Evolutionary conservation across 768 basidiomycete species (phyloP), one percentile per base, ranked within the genome.

Genomic region (Naganishia vishniacii): DNA sequence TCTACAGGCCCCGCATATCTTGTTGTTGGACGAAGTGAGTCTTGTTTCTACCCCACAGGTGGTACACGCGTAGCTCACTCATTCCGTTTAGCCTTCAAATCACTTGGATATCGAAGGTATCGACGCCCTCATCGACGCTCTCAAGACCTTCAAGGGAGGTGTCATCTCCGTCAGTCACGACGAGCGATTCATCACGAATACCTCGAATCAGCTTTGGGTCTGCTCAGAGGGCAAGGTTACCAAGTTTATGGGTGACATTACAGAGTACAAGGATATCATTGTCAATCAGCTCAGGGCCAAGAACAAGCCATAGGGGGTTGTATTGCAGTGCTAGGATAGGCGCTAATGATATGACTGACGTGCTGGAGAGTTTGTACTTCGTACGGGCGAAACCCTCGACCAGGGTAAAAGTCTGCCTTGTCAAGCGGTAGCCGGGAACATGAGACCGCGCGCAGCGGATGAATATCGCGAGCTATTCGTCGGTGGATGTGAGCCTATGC

Each of bases 51-150:
- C n/a, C n/a, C n/a, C n/a, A n/a, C 32, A 47, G 29, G 15, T 1
- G 9, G 13, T 53, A 28, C 18, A 29, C 8, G 18, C 20, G 15
- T 20, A 7, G 48, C 66, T 65, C 40, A 64, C 41, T 20, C 32
- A 18, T 46, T 34, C 13, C n/a, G 34, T 49, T 26, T 68, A 88
- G 87, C 91, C 91, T 62, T 91, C 91, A 71, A 94, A 94, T 81
- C 93, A 94, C 79, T 80, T 93, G 73, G 92, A 94, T 87, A 91
- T 93, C n/a, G 73, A 89, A 85, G 94, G 94, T 83, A 82, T 97
- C 59, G 95, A 99, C 73, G 95, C 92, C 0, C 80, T 98, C 59
- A 95, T 97, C 87, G 77, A 82, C 4, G 95, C 90, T 5, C 67
- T 82, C 41, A 76, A 76, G 61, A 64, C 80, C 12, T 93, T 88